Base-by-base conservation (phyloP, 371 early-diverging fungal species). In the Parasitella parasitica region DNA sequence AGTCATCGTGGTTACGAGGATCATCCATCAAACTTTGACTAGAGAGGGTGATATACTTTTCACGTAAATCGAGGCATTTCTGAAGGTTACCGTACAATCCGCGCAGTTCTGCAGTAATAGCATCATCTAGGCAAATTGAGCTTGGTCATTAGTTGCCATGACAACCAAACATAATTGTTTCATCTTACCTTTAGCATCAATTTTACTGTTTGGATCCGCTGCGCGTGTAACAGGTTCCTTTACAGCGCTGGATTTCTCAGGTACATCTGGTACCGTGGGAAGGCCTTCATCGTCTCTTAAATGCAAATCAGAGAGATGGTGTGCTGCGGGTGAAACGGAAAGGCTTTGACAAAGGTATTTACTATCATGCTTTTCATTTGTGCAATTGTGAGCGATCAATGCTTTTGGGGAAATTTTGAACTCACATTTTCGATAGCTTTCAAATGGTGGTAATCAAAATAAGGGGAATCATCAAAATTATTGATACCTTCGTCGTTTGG, bases 1-100 rank as follows among this genome's bases (percentile, higher is more conserved):
- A 98, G 18, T 81, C 85, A 11, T 82, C 83, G 3, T 64, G 58
- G 73, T 96, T 93, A 57, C 90, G 90, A 28, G 97, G 97, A 73
- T 96, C 94, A 64, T 95, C 97, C 15, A 81, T 82, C n/a, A 88
- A 78, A 32, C 86, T 78, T 71, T 97, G 97, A n/a, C 86, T 70
- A 3, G 91, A 90, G 2, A 76, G 68, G 46, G 61, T 59, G 85
- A 97, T 93, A 81, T 97, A 97, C 71, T 92, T 92, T 65, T 89
- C 86, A 48, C 98, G 89, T 38, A 97, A 70, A 38, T 89, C 84
- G 0, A 93, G 81, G 66, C 95, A 94, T 38, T 80, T 75, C 61
- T 90, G 86, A 36, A 93, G 77, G 12, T 72, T 69, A 6, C 70
- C 63, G 54, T 83, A 83, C 9, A 86, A 67, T 22, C 75, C 77